Base-by-base conservation (phyloP, 1,284 basidiomycete species). In the Tremellales sp. region DNA sequence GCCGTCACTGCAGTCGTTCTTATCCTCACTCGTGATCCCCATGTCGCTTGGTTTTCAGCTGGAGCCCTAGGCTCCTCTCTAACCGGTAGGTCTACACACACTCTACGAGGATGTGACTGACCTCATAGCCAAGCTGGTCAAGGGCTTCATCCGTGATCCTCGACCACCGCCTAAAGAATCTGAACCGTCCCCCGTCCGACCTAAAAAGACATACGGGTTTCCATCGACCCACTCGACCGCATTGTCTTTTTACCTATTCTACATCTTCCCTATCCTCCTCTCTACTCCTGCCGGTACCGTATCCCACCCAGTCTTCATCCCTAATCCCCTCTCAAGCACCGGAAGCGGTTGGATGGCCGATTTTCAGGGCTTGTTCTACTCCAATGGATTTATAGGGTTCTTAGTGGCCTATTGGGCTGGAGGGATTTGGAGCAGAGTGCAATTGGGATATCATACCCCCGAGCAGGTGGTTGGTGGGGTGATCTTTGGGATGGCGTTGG, bases 201-300 rank as follows among this genome's bases (percentile, higher is more conserved):
- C 56, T 4, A 70, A 75, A 51, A 61, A 60, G 31, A 73, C 73
- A 3, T 65, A 63, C 64, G 88, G 87, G 3, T 91, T 92, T 88
- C 89, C 89, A 3, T 88, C 85, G 46, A 92, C 89, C 2, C 89
- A 93, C 68, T 86, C 87, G 3, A 85, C 87, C 3, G 78, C 80
- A 1, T 85, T 88, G 56, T 78, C 80, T 0, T 91, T 81, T 73
- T 87, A 82, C 67, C 81, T 82, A 15, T 75, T 79, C 5, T 91
- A 85, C 64, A 79, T 86, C 35, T 62, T 79, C 19, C 77, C 89
- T 10, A 74, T 36, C 75, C 77, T 67, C 75, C 85, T 33, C 24
- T 13, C 29, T 23, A 43, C 24, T 36, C 41, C 22, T 46, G 11
- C 35, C 27, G 25, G 22, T 25, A 8, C 26, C 46, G 15, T 37